These are phyloP conservation scores for Podospora australis DNA, from an alignment of 495 filamentous ascomycete species.

Conservation along the genomic window DNA sequence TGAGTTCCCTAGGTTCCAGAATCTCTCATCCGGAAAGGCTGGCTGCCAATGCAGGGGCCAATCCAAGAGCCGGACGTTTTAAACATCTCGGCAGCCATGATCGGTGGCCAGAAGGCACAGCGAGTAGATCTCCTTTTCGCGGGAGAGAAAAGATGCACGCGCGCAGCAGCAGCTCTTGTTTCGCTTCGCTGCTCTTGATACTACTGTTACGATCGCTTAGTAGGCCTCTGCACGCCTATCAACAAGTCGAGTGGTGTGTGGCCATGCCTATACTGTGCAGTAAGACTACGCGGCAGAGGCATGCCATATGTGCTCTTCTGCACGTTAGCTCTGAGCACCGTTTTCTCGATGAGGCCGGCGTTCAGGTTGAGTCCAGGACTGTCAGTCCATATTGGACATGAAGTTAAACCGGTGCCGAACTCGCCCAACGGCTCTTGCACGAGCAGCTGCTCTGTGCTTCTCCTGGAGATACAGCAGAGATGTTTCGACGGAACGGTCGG, in stretches of 20 bases:
- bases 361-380: too few relatives aligned
- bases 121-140: conserved; percentile 12
- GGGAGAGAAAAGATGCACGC: too few relatives aligned
- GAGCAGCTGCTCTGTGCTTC: conserved; percentile 3
- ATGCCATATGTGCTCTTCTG: too few relatives aligned
- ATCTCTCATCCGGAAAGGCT: not conserved
- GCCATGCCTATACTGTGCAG: too few relatives aligned
- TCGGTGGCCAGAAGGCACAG: conserved; percentile 4
- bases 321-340: too few relatives aligned
- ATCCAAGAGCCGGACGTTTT: conserved; percentile 13
- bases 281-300: too few relatives aligned
- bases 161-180: conserved; percentile 8
- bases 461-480: too few relatives aligned
- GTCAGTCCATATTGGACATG: too few relatives aligned
- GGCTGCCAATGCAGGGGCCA: conserved; percentile 6
- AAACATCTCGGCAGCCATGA: conserved; percentile 6
- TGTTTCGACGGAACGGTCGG: too few relatives aligned
- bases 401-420: not conserved
- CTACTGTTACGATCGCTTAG: conserved; percentile 20
- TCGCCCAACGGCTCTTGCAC: conserved; percentile 1
- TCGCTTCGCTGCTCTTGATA: conserved; percentile 12
- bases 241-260: too few relatives aligned
- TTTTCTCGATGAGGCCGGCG: too few relatives aligned
- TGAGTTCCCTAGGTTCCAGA: not conserved
- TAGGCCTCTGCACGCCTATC: not conserved